These are phyloP conservation scores for Endothia cerciana DNA, from an alignment of 2,329 filamentous ascomycete species.

Conservation along the genomic window DNA sequence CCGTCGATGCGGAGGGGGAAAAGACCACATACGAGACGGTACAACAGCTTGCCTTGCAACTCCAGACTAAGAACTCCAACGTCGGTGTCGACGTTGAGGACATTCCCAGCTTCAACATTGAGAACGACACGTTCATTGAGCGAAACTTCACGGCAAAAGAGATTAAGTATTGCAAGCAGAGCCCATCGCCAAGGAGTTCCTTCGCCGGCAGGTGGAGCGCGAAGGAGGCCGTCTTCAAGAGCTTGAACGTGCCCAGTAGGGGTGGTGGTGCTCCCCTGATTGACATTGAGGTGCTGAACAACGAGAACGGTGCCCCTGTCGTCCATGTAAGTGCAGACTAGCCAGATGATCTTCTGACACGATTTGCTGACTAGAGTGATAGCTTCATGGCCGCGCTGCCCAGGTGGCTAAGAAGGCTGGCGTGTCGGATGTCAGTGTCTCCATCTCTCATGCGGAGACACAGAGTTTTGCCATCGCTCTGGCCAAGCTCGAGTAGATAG, in stretches of 20 bases:
- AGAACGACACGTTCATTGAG: conserved; percentile 91
- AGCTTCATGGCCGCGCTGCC: conserved; percentile 88
- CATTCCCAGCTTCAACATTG: conserved; percentile 83
- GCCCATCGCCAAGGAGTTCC: conserved; percentile 80
- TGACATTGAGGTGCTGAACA: conserved; percentile 90
- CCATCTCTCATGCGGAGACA: conserved; percentile 92
- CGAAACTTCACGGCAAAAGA: conserved; percentile 91
- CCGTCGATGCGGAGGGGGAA: conserved; percentile 47
- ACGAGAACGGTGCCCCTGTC: conserved; percentile 79
- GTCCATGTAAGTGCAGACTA: conserved; percentile 70
- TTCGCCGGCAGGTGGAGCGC: conserved; percentile 97
- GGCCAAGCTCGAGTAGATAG: conserved; percentile 68
- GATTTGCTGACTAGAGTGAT: conserved; percentile 43
- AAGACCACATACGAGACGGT: conserved; percentile 75
- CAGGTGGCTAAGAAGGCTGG: conserved; percentile 82
- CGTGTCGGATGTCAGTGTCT: conserved; percentile 86
- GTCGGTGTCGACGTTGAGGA: conserved; percentile 95
- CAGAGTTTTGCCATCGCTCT: conserved; percentile 96
- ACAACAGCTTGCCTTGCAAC: conserved; percentile 72
- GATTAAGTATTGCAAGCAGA: conserved; percentile 82
- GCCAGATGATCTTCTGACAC: background rate
- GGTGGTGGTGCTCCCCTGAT: conserved; percentile 88
- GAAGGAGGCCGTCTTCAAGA: conserved; percentile 99
- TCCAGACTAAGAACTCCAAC: conserved; percentile 69
- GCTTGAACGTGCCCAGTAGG: conserved; percentile 81